Conservation (phyloP, 1,284 basidiomycete genomes). For the Neonothopanus nambi region DNA sequence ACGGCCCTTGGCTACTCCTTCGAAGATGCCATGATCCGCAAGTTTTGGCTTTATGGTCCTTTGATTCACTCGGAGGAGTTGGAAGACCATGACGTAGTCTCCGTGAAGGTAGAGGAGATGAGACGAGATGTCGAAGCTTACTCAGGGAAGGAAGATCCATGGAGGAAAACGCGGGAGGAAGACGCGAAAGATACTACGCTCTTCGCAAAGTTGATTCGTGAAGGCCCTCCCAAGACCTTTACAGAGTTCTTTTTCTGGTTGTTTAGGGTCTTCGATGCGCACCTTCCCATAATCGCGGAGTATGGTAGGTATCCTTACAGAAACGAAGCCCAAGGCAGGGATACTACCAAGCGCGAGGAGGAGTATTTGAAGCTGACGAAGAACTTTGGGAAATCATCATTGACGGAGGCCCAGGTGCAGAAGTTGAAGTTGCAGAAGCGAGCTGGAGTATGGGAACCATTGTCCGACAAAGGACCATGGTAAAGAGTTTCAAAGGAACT, state of each 20-base stretch:
- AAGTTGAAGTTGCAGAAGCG: slow-evolving; percentile 11
- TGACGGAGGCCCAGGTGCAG: slow-evolving; percentile 13
- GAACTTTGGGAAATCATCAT: slow-evolving; percentile 5
- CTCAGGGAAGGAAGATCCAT: background rate
- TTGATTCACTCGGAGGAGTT: slow-evolving; percentile 17
- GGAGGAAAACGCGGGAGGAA: slow-evolving; percentile 6
- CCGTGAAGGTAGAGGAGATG: slow-evolving; percentile 1
- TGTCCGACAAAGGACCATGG: slow-evolving; percentile 8
- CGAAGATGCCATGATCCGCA: slow-evolving; percentile 17
- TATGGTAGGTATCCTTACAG: slow-evolving; percentile 18
- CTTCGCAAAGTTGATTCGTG: slow-evolving; percentile 7
- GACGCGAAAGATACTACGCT: slow-evolving; percentile 10
- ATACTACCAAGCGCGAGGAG: slow-evolving; percentile 8
- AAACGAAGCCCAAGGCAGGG: slow-evolving; percentile 13
- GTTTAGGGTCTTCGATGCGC: slow-evolving; percentile 14
- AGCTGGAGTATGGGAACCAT: slow-evolving; percentile 13
- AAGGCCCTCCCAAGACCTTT: slow-evolving; percentile 12
- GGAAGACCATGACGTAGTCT: background rate
- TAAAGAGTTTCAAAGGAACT: background rate
- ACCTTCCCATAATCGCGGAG: slow-evolving; percentile 11
- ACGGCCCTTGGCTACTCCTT: slow-evolving; percentile 12
- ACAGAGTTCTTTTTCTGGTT: slow-evolving; percentile 15
- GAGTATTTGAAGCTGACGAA: slow-evolving; percentile 11
- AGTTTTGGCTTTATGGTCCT: slow-evolving; percentile 15
- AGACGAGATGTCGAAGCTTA: slow-evolving; percentile 1